These are phyloP conservation scores for Dalbergia cochinchinensis DNA, from an alignment of 306 rosid species.

Conservation along the genomic window DNA sequence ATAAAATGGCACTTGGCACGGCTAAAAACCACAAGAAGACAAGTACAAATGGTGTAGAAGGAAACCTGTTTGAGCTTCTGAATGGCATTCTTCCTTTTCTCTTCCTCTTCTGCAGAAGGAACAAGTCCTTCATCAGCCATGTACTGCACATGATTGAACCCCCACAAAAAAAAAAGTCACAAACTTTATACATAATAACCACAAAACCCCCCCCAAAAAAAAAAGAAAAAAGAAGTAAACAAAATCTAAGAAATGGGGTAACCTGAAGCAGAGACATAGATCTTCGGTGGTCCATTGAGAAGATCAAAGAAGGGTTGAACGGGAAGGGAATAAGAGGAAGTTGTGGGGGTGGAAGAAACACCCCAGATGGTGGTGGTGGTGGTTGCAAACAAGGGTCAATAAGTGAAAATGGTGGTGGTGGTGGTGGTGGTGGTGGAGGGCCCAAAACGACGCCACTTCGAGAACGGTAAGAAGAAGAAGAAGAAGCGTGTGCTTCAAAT, in stretches of 20 bases:
- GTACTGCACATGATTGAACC: constrained; percentile 39
- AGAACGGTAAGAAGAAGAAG: constrained; percentile 3
- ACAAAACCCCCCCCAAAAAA: too few species aligned
- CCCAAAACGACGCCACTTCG: constrained; percentile 42
- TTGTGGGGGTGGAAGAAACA: constrained; percentile 31
- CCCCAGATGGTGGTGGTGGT: constrained; percentile 35
- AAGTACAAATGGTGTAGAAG: constrained; percentile 7
- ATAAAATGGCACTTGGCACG: background rate
- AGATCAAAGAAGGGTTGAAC: constrained; percentile 30
- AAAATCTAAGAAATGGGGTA: background rate
- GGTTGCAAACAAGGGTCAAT: constrained; percentile 28
- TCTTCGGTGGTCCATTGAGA: constrained; percentile 47
- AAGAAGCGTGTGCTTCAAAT: constrained; percentile 34
- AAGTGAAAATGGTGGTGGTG: constrained; percentile 24
- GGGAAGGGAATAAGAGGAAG: constrained; percentile 32
- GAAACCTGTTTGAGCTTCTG: constrained; percentile 57
- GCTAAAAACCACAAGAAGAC: background rate
- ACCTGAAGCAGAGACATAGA: constrained; percentile 56
- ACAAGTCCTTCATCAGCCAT: constrained; percentile 54
- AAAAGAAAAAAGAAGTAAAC: background rate
- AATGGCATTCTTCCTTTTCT: constrained; percentile 46
- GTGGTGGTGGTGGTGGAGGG: constrained; percentile 23
- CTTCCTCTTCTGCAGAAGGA: constrained; percentile 50
- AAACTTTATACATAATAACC: background rate
- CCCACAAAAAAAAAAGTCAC: constrained; percentile 1